Base-by-base conservation (phyloP, 2,329 filamentous ascomycete species). In the Colletotrichum lupini region DNA sequence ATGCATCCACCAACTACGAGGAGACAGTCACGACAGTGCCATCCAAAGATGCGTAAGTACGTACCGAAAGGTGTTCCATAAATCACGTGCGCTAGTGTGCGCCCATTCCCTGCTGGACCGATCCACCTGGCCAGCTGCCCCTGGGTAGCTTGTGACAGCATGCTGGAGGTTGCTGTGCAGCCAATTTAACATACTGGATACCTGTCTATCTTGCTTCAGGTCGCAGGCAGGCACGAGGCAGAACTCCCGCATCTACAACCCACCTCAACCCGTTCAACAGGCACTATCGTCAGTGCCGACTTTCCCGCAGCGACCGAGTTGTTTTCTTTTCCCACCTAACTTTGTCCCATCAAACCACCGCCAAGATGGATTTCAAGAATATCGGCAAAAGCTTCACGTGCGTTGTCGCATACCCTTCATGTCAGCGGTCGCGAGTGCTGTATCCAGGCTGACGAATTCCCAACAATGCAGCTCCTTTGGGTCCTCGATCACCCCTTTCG, bases 401-500 rank as follows among this genome's bases (percentile, higher is more conserved):
- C 70, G 85, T 67, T 59, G 70, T 46, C 26, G 24, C 56, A 37
- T 30, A 66, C 73, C 74, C 71, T 67, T 66, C 72, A 63, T 42
- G 65, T 49, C 12, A 16, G 30, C 8, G 49, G 24, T 66, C 19
- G 52, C n/a, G 53, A 56, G 32, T 37, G 63, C 26, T 32, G 49
- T 30, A 35, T 61, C 14, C 22, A 73, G 37, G 60, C 70, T 67
- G 65, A 75, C 60, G 70, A 77, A 59, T 59, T 55, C 59, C 72
- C 76, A 75, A 80, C 80, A 81, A 67, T n/a, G 14, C 79, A 88
- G 87, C 81, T 88, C 86, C 81, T 82, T 91, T 80, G 95, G 95
- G 81, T 93, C 94, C 76, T 92, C 92, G 78, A 94, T 98, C 85
- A 95, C 94, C 77, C 97, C 97, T 46, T 98, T 97, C 82, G 95